A percentile compares a stretch with the other conserved stretches of the same genome.
phyloP scores from a whole-genome alignment of 371 early-diverging fungal genomes.

The Gilbertella persicaria region DNA sequence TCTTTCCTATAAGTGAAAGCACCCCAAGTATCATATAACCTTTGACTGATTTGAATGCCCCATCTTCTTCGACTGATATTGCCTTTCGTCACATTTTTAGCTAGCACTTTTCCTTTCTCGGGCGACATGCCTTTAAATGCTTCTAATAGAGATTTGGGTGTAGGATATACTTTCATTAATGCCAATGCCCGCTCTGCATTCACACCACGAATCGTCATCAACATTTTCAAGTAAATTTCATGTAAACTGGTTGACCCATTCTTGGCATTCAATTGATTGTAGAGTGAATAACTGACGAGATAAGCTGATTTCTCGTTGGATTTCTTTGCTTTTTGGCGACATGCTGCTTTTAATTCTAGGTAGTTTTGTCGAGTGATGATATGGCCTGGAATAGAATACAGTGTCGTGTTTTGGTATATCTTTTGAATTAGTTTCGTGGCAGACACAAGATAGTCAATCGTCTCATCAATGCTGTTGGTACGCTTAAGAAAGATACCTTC shows the following conservation, averaged over 20 bases:
- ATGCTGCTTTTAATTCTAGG: slow-evolving; percentile 46
- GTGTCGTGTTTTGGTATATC: slow-evolving; percentile 44
- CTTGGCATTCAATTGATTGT: slow-evolving; percentile 69
- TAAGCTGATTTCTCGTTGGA: slow-evolving; percentile 18
- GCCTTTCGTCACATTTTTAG: slow-evolving; percentile 35
- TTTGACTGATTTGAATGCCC: slow-evolving; percentile 49
- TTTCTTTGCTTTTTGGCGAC: neutral
- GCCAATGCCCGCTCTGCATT: slow-evolving; percentile 81
- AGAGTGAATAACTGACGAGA: slow-evolving; percentile 62
- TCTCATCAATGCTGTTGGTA: slow-evolving; percentile 72
- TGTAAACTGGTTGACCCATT: slow-evolving; percentile 61
- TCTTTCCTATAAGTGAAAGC: too few species aligned
- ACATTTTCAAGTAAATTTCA: slow-evolving; percentile 78
- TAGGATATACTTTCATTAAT: slow-evolving; percentile 70
- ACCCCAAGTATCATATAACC: slow-evolving; percentile 65
- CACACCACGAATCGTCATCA: slow-evolving; percentile 81
- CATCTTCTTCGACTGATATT: slow-evolving; percentile 54
- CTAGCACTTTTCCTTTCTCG: slow-evolving; percentile 34
- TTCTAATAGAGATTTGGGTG: slow-evolving; percentile 56
- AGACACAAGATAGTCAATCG: slow-evolving; percentile 71
- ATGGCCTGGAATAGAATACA: slow-evolving; percentile 64
- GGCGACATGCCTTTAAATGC: slow-evolving; percentile 38
- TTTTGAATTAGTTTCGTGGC: slow-evolving; percentile 56
- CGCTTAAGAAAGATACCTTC: slow-evolving; percentile 78
- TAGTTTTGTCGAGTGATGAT: slow-evolving; percentile 54